phyloP scores from a whole-genome alignment of 352 stramenopile genomes.

The Heterotrichella gracilis region DNA sequence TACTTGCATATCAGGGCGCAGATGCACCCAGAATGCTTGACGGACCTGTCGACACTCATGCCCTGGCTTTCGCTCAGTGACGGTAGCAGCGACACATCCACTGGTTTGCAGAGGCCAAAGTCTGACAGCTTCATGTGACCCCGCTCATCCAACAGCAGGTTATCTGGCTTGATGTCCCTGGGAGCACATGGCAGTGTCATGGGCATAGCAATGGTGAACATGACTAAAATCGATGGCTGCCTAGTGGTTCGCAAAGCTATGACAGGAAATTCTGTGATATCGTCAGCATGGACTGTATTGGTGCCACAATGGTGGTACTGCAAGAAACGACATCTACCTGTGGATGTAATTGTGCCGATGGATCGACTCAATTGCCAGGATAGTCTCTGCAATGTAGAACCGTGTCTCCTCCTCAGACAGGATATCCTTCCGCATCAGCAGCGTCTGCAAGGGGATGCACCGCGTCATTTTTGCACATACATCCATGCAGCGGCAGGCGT shows the following conservation, averaged over 20 bases:
- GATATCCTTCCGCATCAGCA: constrained; percentile 95
- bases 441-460: too few relatives aligned
- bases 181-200: not conserved
- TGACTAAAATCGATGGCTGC: not conserved
- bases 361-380: constrained; percentile 78
- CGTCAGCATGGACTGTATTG: constrained; percentile 31
- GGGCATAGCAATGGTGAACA: not conserved
- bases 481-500: too few relatives aligned
- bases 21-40: too few relatives aligned
- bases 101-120: constrained; percentile 43
- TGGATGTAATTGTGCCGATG: constrained; percentile 96
- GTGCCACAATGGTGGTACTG: constrained; percentile 90
- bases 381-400: constrained; percentile 65
- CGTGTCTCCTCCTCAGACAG: constrained; percentile 38
- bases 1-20: too few relatives aligned
- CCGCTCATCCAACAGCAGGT: constrained; percentile 59
- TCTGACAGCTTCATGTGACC: constrained; percentile 73
- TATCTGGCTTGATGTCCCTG: constrained; percentile 75
- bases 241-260: not conserved
- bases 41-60: too few relatives aligned
- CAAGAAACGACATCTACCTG: constrained; percentile 14
- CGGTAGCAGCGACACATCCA: too few relatives aligned
- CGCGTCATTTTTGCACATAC: too few relatives aligned
- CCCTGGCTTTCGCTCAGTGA: too few relatives aligned
- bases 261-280: not conserved